phyloP scores from a whole-genome alignment of 208 protist genomes.

The Giardia muris region DNA sequence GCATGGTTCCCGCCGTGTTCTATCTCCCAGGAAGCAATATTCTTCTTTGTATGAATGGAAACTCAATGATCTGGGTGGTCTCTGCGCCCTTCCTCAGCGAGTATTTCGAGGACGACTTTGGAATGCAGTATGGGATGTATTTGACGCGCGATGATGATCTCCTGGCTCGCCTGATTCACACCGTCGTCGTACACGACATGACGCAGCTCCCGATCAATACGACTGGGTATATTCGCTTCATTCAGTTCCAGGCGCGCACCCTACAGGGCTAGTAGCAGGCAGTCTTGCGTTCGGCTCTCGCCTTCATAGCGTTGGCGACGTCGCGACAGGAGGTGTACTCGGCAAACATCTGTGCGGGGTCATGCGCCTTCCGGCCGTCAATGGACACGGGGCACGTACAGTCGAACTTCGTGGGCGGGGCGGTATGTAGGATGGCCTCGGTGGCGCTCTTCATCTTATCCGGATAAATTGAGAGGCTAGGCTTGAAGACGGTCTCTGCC shows the following conservation, averaged over 20 bases:
- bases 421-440: neutral
- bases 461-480: neutral
- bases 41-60: neutral
- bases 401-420: neutral
- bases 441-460: neutral
- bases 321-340: neutral
- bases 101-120: neutral
- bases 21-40: neutral
- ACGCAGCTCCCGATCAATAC: neutral
- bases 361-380: neutral
- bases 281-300: neutral
- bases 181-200: neutral
- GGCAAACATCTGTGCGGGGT: neutral
- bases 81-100: neutral
- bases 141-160: neutral
- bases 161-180: neutral
- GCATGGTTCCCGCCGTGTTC: neutral
- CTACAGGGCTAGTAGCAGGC: neutral
- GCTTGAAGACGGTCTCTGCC: neutral
- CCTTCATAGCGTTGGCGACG: neutral
- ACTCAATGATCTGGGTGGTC: neutral
- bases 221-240: neutral
- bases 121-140: neutral
- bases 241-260: neutral
- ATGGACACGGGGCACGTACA: neutral